These are phyloP conservation scores for Orbilia javanica DNA, from an alignment of 2,329 filamentous ascomycete genomes.

Conservation along the genomic window DNA sequence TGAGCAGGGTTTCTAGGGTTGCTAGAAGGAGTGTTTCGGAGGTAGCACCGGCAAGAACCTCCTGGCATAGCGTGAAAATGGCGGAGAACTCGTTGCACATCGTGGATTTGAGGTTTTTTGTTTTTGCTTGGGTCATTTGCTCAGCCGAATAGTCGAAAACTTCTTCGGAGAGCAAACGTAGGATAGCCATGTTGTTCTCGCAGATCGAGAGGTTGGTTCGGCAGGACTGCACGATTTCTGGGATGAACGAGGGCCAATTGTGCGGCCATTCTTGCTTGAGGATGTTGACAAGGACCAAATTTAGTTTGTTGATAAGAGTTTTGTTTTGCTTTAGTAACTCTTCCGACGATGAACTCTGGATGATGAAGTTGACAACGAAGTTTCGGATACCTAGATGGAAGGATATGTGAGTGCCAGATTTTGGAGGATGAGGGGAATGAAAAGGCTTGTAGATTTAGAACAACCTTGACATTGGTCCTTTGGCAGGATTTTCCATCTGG, in stretches of 20 bases:
- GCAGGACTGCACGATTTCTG: constrained; percentile 97
- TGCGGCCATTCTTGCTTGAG: constrained; percentile 99
- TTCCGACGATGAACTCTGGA: constrained; percentile 89
- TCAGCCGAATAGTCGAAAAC: constrained; percentile 99
- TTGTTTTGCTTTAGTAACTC: constrained; percentile 86
- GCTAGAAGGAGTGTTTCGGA: constrained; percentile 91
- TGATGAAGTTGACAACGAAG: constrained; percentile 98
- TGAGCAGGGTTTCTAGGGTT: constrained; percentile 93
- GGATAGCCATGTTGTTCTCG: constrained; percentile 99
- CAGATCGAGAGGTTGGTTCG: constrained; percentile 96
- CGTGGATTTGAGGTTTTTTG: constrained; percentile 93
- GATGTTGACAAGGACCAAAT: constrained; percentile 95
- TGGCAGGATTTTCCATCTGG: constrained; percentile 97
- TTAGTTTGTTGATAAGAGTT: constrained; percentile 96
- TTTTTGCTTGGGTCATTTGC: constrained; percentile 99
- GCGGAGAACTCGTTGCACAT: constrained; percentile 99
- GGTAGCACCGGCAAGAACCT: constrained; percentile 90
- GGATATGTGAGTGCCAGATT: background rate
- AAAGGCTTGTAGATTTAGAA: constrained; percentile 60
- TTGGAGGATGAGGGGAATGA: background rate
- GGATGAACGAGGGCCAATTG: constrained; percentile 99
- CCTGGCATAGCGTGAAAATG: constrained; percentile 97
- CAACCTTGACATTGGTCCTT: constrained; percentile 93
- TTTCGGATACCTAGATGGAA: constrained; percentile 84
- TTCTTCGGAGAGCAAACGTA: constrained; percentile 94